A percentile compares a stretch with the other conserved stretches of the same genome.
phyloP scores from a whole-genome alignment of 129 eudicot species.

The Artemisia argyi region DNA sequence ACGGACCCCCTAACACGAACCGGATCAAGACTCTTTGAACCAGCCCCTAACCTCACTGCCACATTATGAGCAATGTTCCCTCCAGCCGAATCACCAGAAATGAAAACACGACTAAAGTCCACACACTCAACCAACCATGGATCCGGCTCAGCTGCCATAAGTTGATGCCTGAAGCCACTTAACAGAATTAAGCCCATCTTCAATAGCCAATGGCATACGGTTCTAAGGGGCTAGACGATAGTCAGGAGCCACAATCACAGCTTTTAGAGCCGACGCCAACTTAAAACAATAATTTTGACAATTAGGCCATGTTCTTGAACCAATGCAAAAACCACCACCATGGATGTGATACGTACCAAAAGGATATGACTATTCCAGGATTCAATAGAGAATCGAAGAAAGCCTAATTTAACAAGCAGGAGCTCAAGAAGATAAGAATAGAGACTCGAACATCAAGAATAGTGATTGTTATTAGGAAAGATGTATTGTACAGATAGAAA shows the following conservation, averaged over 20 bases:
- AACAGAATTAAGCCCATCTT: no score
- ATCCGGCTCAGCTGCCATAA: conserved; percentile 48
- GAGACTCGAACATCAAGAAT: no score
- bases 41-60: conserved; percentile 60
- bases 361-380: no score
- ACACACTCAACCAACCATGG: conserved; percentile 57
- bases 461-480: no score
- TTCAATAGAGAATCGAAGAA: no score
- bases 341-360: no score
- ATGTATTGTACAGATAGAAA: no score
- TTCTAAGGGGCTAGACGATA: conserved; percentile 78
- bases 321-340: conserved; percentile 90
- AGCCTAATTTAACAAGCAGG: no score
- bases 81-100: conserved; percentile 86
- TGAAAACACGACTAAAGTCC: conserved; percentile 56
- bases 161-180: no score
- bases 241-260: conserved; percentile 69
- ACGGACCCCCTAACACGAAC: conserved; percentile 72
- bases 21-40: conserved; percentile 53
- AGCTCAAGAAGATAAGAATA: no score
- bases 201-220: conserved; percentile 66
- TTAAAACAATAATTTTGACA: conserved; percentile 73
- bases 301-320: conserved; percentile 83
- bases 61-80: conserved; percentile 79
- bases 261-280: conserved; percentile 62